Conservation (phyloP, 345 rosid genomes). For the Boechera stricta region DNA sequence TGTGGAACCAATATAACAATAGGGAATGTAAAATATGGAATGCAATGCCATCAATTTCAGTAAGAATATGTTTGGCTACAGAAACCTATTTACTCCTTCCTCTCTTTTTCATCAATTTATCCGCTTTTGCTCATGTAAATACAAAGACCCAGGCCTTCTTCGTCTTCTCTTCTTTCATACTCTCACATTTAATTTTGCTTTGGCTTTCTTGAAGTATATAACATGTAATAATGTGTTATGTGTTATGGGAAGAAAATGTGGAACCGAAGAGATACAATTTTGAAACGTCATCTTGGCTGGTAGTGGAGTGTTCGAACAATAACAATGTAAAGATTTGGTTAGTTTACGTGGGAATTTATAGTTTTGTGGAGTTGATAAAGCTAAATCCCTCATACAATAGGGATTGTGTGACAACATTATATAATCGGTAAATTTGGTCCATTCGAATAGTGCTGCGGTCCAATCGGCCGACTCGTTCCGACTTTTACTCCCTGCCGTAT, state of each 20-base stretch:
- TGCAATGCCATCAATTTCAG: conserved; percentile 26
- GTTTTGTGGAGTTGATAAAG: conserved; percentile 31
- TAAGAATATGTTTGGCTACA: conserved; percentile 11
- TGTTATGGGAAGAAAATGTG: not conserved
- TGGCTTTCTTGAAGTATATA: conserved; percentile 7
- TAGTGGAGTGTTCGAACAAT: conserved; percentile 2
- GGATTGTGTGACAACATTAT: conserved; percentile 30
- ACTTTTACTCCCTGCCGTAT: conserved; percentile 41
- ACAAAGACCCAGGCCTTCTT: not conserved
- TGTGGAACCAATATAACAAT: not conserved
- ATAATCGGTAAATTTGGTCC: conserved; percentile 19
- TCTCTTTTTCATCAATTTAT: conserved; percentile 22
- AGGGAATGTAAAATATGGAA: conserved; percentile 11
- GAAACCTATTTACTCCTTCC: conserved; percentile 10
- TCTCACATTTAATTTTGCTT: not conserved
- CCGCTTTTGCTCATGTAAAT: not conserved
- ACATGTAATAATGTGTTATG: not conserved
- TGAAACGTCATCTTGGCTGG: conserved; percentile 1
- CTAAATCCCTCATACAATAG: not conserved
- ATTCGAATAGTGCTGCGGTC: conserved; percentile 42
- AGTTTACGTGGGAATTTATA: not conserved
- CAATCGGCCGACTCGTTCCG: conserved; percentile 37
- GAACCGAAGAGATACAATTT: not conserved
- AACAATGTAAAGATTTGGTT: not conserved
- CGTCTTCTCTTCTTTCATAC: not conserved